phyloP scores from a whole-genome alignment of 2,329 filamentous ascomycete genomes.

The Aspergillus eucalypticola region DNA sequence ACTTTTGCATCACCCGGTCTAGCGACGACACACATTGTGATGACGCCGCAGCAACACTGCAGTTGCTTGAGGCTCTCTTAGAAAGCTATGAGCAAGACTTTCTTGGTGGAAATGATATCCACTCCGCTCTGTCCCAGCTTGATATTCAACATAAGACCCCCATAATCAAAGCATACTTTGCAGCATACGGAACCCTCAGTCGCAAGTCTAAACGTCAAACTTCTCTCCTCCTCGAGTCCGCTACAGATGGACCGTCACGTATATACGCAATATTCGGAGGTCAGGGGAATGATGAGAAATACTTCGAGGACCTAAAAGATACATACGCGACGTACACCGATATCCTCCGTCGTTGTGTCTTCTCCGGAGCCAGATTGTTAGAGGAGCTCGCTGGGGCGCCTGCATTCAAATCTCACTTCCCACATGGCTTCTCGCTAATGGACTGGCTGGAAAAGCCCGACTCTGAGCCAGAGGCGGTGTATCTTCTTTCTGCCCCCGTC shows the following conservation, averaged over 20 bases:
- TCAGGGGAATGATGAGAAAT: slow-evolving; percentile 30
- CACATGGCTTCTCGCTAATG: slow-evolving; percentile 31
- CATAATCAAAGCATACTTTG: slow-evolving; percentile 1
- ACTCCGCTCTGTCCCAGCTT: background rate
- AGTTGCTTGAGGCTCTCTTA: background rate
- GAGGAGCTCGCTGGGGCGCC: slow-evolving; percentile 3
- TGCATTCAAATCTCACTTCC: slow-evolving; percentile 13
- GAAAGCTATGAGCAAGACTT: background rate
- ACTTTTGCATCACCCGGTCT: background rate
- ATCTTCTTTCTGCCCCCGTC: slow-evolving; percentile 37
- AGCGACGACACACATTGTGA: background rate
- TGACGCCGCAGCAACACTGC: background rate
- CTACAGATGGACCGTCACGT: background rate
- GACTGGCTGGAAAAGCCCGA: slow-evolving; percentile 29
- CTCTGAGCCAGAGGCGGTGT: slow-evolving; percentile 30
- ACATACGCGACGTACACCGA: slow-evolving; percentile 25
- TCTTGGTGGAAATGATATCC: background rate
- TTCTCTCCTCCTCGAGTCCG: background rate
- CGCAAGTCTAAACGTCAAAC: background rate
- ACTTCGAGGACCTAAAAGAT: slow-evolving; percentile 27
- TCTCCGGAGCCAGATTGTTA: slow-evolving; percentile 6
- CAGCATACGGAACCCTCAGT: background rate
- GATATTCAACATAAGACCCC: background rate
- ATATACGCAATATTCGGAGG: slow-evolving; percentile 28
- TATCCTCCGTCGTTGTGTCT: slow-evolving; percentile 11